A percentile compares a stretch with the other conserved stretches of the same genome.
These are phyloP conservation scores for Trichophyton verrucosum DNA, from an alignment of 2,329 filamentous ascomycete species.

Conservation along the genomic window DNA sequence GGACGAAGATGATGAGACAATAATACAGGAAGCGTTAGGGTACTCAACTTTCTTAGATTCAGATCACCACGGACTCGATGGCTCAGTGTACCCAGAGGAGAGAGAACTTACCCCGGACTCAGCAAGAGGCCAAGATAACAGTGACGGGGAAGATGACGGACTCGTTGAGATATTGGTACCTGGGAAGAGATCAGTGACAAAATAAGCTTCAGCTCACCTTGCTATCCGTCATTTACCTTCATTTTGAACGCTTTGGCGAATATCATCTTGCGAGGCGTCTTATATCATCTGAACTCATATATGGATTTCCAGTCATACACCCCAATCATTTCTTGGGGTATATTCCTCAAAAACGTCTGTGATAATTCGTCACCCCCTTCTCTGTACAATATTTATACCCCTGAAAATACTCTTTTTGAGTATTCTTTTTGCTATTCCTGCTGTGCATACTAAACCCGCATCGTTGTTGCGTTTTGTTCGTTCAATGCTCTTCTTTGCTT, in stretches of 20 bases:
- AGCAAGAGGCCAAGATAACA: slow-evolving; percentile 33
- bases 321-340: not conserved
- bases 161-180: slow-evolving; percentile 36
- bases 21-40: slow-evolving; percentile 53
- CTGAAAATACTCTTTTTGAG: not conserved
- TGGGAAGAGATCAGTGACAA: slow-evolving; percentile 22
- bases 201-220: not conserved
- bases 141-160: slow-evolving; percentile 31
- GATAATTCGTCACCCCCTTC: not conserved
- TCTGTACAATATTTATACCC: slow-evolving; percentile 4
- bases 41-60: slow-evolving; percentile 52
- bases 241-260: not conserved
- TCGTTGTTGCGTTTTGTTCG: not conserved
- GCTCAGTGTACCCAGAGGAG: slow-evolving; percentile 18
- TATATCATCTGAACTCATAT: slow-evolving; percentile 1
- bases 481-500: not conserved
- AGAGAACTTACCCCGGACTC: slow-evolving; percentile 5
- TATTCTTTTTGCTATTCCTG: not conserved
- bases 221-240: not conserved
- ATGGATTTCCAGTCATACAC: not conserved
- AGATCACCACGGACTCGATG: not conserved
- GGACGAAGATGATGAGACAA: slow-evolving; percentile 42
- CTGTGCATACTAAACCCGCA: not conserved
- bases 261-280: not conserved
- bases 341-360: not conserved